A percentile compares a stretch with the other conserved stretches of the same genome.
These are phyloP conservation scores for Neospermospora avenae DNA, from an alignment of 2,329 filamentous ascomycete species.

Conservation along the genomic window DNA sequence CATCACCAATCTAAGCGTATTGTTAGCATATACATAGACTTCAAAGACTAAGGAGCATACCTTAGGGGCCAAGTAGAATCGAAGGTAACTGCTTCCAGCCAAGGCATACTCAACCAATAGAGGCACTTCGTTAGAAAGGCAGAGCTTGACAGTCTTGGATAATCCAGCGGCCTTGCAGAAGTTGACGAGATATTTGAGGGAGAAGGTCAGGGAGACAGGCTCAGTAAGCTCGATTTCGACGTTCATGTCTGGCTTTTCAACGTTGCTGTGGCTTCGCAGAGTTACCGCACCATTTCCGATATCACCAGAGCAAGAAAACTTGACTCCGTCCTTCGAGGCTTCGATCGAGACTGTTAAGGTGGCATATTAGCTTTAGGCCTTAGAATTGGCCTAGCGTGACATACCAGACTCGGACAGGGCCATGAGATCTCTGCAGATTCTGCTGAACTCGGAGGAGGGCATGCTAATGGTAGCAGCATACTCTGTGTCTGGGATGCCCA, in stretches of 20 bases:
- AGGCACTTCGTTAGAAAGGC: conserved; percentile 92
- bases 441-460: conserved; percentile 86
- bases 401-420: conserved; percentile 93
- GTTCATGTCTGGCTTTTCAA: conserved; percentile 84
- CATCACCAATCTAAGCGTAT: conserved; percentile 61
- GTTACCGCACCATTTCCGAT: conserved; percentile 95
- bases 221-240: conserved; percentile 89
- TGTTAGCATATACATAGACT: conserved; percentile 19
- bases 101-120: conserved; percentile 90
- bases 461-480: conserved; percentile 89
- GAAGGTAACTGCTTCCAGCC: conserved; percentile 78
- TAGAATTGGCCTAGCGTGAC: conserved; percentile 32
- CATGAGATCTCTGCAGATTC: conserved; percentile 89
- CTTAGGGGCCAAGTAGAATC: conserved; percentile 98
- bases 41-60: conserved; percentile 42
- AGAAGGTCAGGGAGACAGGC: conserved; percentile 93
- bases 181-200: conserved; percentile 98
- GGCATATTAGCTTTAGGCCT: conserved; percentile 15
- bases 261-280: conserved; percentile 79
- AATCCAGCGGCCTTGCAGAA: conserved; percentile 97
- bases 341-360: conserved; percentile 76
- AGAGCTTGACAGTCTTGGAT: conserved; percentile 80
- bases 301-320: conserved; percentile 89
- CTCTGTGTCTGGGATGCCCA: conserved; percentile 98
- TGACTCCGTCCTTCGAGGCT: conserved; percentile 94